Base-by-base conservation (phyloP, 169 alveolate genomes). In the Plasmodium inui region DNA sequence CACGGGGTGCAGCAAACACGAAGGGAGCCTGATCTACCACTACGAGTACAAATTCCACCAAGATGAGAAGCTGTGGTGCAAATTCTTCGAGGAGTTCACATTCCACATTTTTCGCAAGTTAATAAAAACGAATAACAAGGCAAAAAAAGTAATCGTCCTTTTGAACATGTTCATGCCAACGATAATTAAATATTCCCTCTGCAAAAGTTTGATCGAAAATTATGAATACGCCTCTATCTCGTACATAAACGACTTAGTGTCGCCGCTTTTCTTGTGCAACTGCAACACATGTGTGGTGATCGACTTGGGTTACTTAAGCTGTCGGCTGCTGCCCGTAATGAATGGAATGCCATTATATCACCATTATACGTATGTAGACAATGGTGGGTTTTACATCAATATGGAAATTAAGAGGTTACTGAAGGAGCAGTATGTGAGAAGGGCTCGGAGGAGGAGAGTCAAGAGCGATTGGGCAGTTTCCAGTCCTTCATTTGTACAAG, bases 161-260 rank as follows among this genome's bases (percentile, higher is more conserved):
- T 79, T 89, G 83, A 89, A 89, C 37, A 89, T 89, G 94, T 89
- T 89, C 50, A 57, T 89, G 4, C 94, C 94, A 19, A 89, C 94
- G 28, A 41, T 89, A 37, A 89, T 89, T 41, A 79, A 81, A 89
- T 89, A 89, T 89, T 22, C 94, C 83, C 90, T 89, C 10, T 89
- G 94, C 53, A 89, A 79, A 80, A 19, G 84, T 89, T 81, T 89
- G 32, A 80, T 89, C 26, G 91, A 79, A 70, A 89, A 89, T 78
- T 39, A 39, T 30, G 90, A 89, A 55, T 61, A 80, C 53, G n/a
- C 83, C 22, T 89, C 91, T 1, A 89, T 89, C 44, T 89, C 94
- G 7, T 89, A 89, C 50, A 73, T 89, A 28, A 89, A 89, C 32
- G 94, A 89, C 39, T 80, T 89, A 80, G 67, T 89, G 82, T 89